Base-by-base conservation (phyloP, 148 eudicot species). In the Dysphania ambrosioides region DNA sequence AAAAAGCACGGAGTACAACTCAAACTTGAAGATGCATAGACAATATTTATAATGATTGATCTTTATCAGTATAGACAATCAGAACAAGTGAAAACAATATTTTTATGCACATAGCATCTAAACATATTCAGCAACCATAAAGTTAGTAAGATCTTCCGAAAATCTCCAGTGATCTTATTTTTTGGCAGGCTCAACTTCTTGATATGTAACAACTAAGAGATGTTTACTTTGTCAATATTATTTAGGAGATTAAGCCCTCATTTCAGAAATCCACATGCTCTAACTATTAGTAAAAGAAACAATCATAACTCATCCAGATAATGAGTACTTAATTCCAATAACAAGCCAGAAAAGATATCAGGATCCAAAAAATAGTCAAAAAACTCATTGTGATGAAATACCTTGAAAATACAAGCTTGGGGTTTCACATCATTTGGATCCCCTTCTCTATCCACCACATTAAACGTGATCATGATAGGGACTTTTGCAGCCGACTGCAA, bases 401-500 rank as follows among this genome's bases (percentile, higher is more conserved):
- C 99, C 99, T 95, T 95, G 82, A 95, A 95, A 72, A 95, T 95
- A 80, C 99, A 95, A 72, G 99, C 99, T 83, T 95, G 99, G 71
- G 99, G 97, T 68, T 85, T 95, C 80, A 85, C 76, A 74, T 79
- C 85, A 41, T 86, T 83, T 27, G 49, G 85, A 79, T 92, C 90
- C 29, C 97, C 96, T 70, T 76, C 83, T 71, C 83, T 82, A 75
- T 95, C 97, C 38, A 83, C 89, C 83, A 95, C 99, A 76, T 95
- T 85, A 81, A 95, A 95, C 35, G 99, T 95, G 79, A 95, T 95
- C 99, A 95, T 92, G 68, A 95, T 95, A 42, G 99, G 99, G 81
- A 95, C 97, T 83, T 95, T 95, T 40, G 99, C 99, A 15, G 99
- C 99, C 68, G 99, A 95, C 77, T 95, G 99, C 81, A 95, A 84